Evolutionary conservation across 257 asterid genomes (phyloP).

Genomic region (Coffea canephora): DNA sequence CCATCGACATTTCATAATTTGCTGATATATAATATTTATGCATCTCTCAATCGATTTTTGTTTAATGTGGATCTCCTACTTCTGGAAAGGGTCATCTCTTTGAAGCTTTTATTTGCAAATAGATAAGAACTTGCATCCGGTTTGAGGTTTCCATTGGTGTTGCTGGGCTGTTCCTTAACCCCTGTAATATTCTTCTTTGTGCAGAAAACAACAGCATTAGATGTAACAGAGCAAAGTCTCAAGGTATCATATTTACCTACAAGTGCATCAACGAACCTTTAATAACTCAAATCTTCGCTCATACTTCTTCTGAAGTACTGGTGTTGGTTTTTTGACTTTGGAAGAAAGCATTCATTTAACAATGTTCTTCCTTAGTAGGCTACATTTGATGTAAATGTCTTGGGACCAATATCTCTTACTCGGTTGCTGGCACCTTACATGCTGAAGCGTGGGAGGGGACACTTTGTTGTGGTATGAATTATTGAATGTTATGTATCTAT

Average conservation of each 20-base stretch:
- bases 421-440: slow-evolving; percentile 72
- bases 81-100: not conserved
- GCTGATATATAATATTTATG: not conserved
- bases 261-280: slow-evolving; percentile 1
- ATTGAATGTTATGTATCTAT: not conserved
- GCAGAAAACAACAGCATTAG: slow-evolving; percentile 87
- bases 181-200: slow-evolving; percentile 32
- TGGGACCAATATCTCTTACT: slow-evolving; percentile 91
- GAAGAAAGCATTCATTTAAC: slow-evolving; percentile 11
- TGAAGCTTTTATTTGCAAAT: not conserved
- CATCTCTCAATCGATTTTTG: not conserved
- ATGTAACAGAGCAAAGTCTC: slow-evolving; percentile 81
- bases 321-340: not conserved
- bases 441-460: slow-evolving; percentile 94
- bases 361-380: slow-evolving; percentile 54
- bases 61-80: not conserved
- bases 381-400: slow-evolving; percentile 74
- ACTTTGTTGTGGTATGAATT: slow-evolving; percentile 86
- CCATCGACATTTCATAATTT: not conserved
- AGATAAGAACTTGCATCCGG: not conserved
- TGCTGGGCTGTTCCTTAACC: slow-evolving; percentile 19
- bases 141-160: slow-evolving; percentile 4
- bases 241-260: slow-evolving; percentile 54
- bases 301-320: not conserved
- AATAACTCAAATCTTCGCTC: too few relatives aligned